Evolutionary conservation across 208 protist species (phyloP), one percentile per base, ranked within the genome.

Genomic region (Crithidia brevicula): DNA sequence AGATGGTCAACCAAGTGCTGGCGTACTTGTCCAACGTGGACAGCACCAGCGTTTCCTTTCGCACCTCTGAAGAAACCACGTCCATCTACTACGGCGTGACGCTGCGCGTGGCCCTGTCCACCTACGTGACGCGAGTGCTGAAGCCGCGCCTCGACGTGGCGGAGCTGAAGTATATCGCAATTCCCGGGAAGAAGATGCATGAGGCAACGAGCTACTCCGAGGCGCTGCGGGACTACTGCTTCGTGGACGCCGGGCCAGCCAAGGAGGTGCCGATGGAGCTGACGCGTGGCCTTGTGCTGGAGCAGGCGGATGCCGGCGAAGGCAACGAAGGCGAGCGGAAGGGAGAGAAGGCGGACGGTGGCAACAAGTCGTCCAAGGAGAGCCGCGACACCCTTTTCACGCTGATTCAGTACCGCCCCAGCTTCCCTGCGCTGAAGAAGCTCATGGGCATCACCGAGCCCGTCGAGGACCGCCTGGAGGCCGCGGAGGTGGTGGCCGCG

Each of bases 21-120:
- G 46, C 33, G 20, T 60, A 58, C 20, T 64, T 83, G 51, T 57
- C 60, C 33, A 58, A 40, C 7, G 57, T 67, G 0, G 25, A 67
- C 56, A 57, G 38, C 56, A 81, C 67, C 2, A 81, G 50, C 33
- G 66, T 52, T 6, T 49, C 77, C 33, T 71, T 70, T 27, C 42
- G 47, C 25, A 58, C 46, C 0, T 9, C 25, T 4, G 57, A 56
- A 27, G 45, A 69, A 6, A 25, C 42, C 47, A 8, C 51, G n/a
- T 64, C 49, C 27, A 49, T 80, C 22, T 68, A 59, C 62, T 72
- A 82, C 28, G 66, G 51, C 18, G 16, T 62, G 20, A 72, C 91
- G 9, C 74, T 96, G 33, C 82, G 76, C 53, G 74, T 89, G 36
- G 83, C 83, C 4, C 36, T 96, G 20, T 77, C 60, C 13, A 34